A percentile compares a stretch with the other conserved stretches of the same genome.
These are phyloP conservation scores for Chamaecrista fasciculata DNA, from an alignment of 306 rosid species.

Conservation along the genomic window DNA sequence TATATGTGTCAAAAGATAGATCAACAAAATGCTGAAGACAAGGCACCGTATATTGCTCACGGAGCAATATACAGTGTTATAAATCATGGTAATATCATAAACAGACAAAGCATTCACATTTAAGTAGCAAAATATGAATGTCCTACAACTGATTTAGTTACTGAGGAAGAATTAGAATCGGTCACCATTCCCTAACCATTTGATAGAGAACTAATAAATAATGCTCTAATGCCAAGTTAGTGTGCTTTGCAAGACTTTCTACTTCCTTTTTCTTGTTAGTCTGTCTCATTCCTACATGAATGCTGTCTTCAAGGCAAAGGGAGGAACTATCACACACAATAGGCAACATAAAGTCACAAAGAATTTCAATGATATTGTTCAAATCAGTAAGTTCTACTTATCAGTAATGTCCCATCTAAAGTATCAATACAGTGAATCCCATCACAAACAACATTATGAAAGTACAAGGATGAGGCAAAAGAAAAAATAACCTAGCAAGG, in stretches of 20 bases:
- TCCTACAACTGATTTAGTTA: background rate
- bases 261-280: background rate
- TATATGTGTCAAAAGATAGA: background rate
- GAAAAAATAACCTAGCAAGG: slow-evolving; percentile 75
- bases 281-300: background rate
- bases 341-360: background rate
- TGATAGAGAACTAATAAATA: background rate
- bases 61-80: background rate
- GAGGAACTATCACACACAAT: background rate
- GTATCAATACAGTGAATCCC: background rate
- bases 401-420: background rate
- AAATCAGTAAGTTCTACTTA: background rate
- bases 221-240: background rate
- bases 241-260: background rate
- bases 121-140: background rate
- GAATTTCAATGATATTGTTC: background rate
- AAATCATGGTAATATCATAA: background rate
- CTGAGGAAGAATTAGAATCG: background rate
- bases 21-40: background rate
- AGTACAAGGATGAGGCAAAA: slow-evolving; percentile 4
- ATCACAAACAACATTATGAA: slow-evolving; percentile 6
- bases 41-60: background rate
- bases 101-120: background rate
- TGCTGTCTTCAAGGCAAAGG: background rate
- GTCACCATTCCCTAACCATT: background rate